A percentile compares a stretch with the other conserved stretches of the same genome.
phyloP scores from a whole-genome alignment of 805 yeast species.

The Yamadazyma kitorensis region DNA sequence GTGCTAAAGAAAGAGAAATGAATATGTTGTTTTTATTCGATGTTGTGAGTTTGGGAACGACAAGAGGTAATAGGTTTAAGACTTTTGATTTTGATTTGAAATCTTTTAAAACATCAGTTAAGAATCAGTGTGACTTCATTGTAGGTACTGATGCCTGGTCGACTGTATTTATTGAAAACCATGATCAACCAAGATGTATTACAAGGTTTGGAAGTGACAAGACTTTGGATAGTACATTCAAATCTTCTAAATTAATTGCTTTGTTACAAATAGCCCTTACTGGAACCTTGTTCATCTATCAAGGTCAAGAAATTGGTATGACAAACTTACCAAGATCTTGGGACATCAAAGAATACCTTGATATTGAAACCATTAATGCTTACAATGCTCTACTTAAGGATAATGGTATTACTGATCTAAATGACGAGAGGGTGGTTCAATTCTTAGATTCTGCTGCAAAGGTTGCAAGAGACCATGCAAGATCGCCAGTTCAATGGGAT shows the following conservation, averaged over 20 bases:
- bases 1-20: constrained; percentile 36
- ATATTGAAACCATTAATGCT: constrained; percentile 46
- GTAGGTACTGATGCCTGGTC: constrained; percentile 58
- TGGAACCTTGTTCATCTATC: constrained; percentile 56
- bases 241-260: constrained; percentile 49
- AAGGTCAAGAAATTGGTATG: constrained; percentile 63
- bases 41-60: constrained; percentile 38
- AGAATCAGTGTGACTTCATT: constrained; percentile 33
- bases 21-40: constrained; percentile 37
- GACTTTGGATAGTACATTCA: constrained; percentile 16
- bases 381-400: constrained; percentile 26
- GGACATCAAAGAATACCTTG: constrained; percentile 49
- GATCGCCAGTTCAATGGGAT: constrained; percentile 60
- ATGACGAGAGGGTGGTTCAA: constrained; percentile 9
- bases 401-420: constrained; percentile 20
- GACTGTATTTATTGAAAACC: constrained; percentile 54
- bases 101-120: constrained; percentile 42
- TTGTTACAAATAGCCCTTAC: constrained; percentile 44
- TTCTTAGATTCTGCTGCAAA: constrained; percentile 34
- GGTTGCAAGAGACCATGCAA: constrained; percentile 51
- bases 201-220: constrained; percentile 48
- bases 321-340: constrained; percentile 46
- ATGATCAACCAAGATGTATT: constrained; percentile 55
- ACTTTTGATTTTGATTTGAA: constrained; percentile 30
- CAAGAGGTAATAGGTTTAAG: constrained; percentile 31